Evolutionary conservation across 2,329 filamentous ascomycete species (phyloP), one percentile per base, ranked within the genome.

Genomic region (Aspergillus sp.): DNA sequence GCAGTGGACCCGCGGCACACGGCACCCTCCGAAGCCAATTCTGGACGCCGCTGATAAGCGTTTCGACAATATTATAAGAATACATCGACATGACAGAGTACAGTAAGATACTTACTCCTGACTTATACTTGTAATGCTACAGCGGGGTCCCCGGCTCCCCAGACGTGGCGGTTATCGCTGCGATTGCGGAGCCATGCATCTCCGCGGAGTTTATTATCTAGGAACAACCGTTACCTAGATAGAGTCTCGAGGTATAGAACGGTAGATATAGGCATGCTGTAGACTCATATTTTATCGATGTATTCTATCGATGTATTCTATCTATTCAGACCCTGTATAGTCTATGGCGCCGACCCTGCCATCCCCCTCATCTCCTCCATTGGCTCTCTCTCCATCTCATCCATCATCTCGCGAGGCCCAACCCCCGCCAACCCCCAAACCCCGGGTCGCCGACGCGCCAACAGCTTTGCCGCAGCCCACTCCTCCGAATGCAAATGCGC

Each of bases 401-500:
- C 55, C 33, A 60, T 55, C 17, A 63, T 60, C 48, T 62, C 58
- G 36, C 57, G 50, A 30, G 63, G 61, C 17, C 68, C 69, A 58
- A 76, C 67, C 17, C 75, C 76, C 7, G 76, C 74, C 45, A 73
- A 54, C 14, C 65, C 66, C 75, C 76, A 78, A 33, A 73, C 64
- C 3, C 68, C 72, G 14, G 73, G 70, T 30, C 67, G 62, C 36
- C 71, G 73, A 32, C 69, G 68, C 42, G 75, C 71, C 59, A 78
- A 76, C 47, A 80, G 68, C 63, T 75, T 76, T 38, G 81, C 81
- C 40, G 79, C 75, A 24, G 71, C 70, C 58, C 77, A 67, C 68
- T 85, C 82, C 53, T 82, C 80, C 3, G 78, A 74, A 62, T 84
- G 81, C 59, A 84, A 68, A 73, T 85, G 82, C 20, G 81, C 82